These are phyloP conservation scores for Solanum okadae DNA, from an alignment of 257 asterid genomes.

Conservation along the genomic window DNA sequence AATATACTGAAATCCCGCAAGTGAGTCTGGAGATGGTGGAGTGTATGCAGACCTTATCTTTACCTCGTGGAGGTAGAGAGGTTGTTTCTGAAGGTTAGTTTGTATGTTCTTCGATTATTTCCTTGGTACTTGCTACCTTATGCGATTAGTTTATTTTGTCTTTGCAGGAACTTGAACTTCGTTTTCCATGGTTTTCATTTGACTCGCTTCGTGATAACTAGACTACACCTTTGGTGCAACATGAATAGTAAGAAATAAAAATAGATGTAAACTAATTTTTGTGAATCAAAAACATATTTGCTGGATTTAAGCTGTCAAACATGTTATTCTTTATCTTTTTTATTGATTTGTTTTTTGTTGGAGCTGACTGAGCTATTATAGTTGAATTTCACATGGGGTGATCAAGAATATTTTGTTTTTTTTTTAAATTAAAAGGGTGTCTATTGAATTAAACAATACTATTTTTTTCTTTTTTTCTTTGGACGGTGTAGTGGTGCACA, in stretches of 20 bases:
- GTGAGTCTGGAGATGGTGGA: neutral
- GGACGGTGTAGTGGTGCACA: neutral
- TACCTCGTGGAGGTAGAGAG: neutral
- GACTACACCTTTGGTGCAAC: neutral
- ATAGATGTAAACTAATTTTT: neutral
- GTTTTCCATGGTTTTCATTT: neutral
- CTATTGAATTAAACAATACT: neutral
- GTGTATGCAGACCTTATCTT: neutral
- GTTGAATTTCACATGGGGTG: neutral
- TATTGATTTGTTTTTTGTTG: neutral
- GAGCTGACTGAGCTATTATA: neutral
- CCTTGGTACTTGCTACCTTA: neutral
- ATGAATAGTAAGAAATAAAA: neutral
- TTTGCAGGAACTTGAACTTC: neutral
- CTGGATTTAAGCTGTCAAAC: neutral
- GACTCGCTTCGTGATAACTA: neutral
- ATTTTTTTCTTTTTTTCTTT: neutral
- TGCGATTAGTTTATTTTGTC: neutral
- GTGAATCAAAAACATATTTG: neutral
- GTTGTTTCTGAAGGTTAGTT: no score
- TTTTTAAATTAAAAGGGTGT: neutral
- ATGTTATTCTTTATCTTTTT: neutral
- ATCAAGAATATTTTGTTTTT: neutral
- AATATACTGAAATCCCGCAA: no score
- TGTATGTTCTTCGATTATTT: neutral